Evolutionary conservation across 2,329 filamentous ascomycete genomes (phyloP).

Genomic region (Colletotrichum cordylinicola): DNA sequence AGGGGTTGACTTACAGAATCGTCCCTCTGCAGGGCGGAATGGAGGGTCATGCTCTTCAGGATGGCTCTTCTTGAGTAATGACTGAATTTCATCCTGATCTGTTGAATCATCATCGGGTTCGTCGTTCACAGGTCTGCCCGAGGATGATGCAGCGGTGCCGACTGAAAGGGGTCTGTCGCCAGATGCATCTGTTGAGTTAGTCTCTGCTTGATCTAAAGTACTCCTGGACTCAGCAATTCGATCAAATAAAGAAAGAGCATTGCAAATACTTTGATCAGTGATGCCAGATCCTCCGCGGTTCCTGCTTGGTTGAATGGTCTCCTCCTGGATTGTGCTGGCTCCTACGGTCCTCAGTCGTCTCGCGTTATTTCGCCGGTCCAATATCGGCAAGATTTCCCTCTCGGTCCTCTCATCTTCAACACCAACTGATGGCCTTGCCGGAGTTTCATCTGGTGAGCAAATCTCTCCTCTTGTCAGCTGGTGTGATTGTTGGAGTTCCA

Average conservation of each 20-base stretch:
- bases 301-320: not conserved
- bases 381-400: not conserved
- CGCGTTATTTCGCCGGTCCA: not conserved
- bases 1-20: not conserved
- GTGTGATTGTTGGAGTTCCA: not conserved
- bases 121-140: not conserved
- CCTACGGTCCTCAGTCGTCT: not conserved
- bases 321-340: not conserved
- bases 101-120: not conserved
- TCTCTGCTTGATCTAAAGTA: not conserved
- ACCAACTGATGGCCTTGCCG: not conserved
- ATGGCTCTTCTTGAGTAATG: not conserved
- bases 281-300: not conserved
- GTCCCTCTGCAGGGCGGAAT: not conserved
- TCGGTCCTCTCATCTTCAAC: not conserved
- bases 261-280: not conserved
- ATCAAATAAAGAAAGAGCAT: not conserved
- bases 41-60: not conserved
- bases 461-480: not conserved
- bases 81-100: not conserved
- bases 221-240: not conserved
- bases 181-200: not conserved
- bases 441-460: rapidly evolving
- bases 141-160: not conserved
- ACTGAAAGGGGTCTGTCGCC: not conserved